phyloP scores from a whole-genome alignment of 805 yeast species.

The Saturnispora dispora region DNA sequence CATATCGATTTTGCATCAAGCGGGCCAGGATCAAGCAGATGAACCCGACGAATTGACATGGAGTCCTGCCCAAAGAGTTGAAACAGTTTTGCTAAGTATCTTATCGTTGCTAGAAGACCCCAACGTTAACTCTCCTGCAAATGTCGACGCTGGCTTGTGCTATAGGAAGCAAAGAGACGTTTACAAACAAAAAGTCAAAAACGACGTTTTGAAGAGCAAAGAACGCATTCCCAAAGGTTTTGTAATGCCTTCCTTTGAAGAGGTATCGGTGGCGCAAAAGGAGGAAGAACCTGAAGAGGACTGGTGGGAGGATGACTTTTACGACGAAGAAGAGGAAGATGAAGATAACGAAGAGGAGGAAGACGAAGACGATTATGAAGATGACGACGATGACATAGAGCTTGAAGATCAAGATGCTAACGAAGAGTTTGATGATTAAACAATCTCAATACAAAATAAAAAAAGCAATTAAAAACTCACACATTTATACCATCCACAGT shows the following conservation, averaged over 20 bases:
- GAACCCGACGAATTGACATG: conserved; percentile 93
- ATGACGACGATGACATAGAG: conserved; percentile 15
- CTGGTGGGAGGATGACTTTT: conserved; percentile 24
- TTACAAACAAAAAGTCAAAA: conserved; percentile 66
- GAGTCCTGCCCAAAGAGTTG: conserved; percentile 93
- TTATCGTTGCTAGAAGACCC: conserved; percentile 91
- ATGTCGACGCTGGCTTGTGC: conserved; percentile 94
- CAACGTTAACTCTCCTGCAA: conserved; percentile 88
- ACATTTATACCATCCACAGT: not conserved
- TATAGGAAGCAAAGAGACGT: conserved; percentile 77
- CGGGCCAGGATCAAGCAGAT: conserved; percentile 80
- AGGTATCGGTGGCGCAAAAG: conserved; percentile 28
- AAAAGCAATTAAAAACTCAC: not conserved
- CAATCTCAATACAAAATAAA: not conserved
- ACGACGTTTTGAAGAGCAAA: conserved; percentile 76
- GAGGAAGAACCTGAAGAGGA: conserved; percentile 25
- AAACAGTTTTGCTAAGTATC: conserved; percentile 83
- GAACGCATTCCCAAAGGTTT: conserved; percentile 82
- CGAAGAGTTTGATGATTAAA: conserved; percentile 6
- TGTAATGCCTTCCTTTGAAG: conserved; percentile 65
- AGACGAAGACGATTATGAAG: conserved; percentile 23
- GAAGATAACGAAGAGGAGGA: conserved; percentile 27
- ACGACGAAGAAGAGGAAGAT: conserved; percentile 27
- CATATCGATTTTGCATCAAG: conserved; percentile 85
- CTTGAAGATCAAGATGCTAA: conserved; percentile 12